Evolutionary conservation across 345 rosid species (phyloP).

Genomic region (Moringa oleifera): DNA sequence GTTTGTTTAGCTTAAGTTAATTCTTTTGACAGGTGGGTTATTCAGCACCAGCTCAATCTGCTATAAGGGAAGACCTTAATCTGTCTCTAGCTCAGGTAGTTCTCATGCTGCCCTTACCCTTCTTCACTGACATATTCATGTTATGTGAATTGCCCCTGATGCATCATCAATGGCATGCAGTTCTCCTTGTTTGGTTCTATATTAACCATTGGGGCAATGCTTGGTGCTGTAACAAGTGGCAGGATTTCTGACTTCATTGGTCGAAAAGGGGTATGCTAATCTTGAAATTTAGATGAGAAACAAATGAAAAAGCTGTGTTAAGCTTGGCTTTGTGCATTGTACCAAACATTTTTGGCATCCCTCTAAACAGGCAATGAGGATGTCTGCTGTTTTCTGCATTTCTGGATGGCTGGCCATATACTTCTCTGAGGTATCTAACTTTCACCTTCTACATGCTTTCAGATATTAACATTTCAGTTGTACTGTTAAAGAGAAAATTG

Average conservation of each 20-base stretch:
- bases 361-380: conserved; percentile 70
- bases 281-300: background rate
- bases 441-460: too few species aligned
- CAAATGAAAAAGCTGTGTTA: background rate
- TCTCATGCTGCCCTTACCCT: conserved; percentile 2
- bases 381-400: conserved; percentile 70
- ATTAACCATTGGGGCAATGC: conserved; percentile 89
- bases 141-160: too few species aligned
- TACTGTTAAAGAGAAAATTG: too few species aligned
- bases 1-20: conserved; percentile 38
- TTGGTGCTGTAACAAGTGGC: conserved; percentile 88
- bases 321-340: background rate
- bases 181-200: conserved; percentile 96
- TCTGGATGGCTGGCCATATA: conserved; percentile 81
- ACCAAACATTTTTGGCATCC: background rate
- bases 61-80: conserved; percentile 72
- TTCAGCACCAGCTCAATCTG: conserved; percentile 89
- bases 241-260: conserved; percentile 65
- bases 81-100: conserved; percentile 69
- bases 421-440: conserved; percentile 42
- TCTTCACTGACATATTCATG: too few species aligned
- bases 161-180: conserved; percentile 26
- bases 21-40: conserved; percentile 80
- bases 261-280: conserved; percentile 68
- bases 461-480: too few species aligned